Conservation (phyloP, 2,329 filamentous ascomycete genomes). For the Calonectria crousiana region DNA sequence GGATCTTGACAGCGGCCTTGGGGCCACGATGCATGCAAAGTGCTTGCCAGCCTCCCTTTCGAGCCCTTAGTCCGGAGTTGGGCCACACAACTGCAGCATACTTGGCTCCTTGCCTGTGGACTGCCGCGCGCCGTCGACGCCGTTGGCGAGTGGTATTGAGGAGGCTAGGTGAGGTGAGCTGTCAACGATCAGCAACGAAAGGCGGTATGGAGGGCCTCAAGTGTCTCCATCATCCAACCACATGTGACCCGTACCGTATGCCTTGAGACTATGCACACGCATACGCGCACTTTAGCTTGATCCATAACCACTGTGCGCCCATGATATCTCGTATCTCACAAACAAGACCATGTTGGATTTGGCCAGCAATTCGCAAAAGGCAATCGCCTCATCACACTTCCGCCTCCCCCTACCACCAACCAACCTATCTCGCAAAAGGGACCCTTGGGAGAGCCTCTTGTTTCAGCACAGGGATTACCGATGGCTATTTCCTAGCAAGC, state of each 20-base stretch:
- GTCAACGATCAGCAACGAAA: conserved; percentile 2
- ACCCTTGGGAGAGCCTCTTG: conserved; percentile 41
- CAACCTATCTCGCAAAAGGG: conserved; percentile 30
- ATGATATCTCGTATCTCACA: conserved; percentile 7
- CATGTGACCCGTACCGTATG: conserved; percentile 1
- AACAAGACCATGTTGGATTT: conserved; percentile 9
- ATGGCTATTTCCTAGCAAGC: conserved; percentile 26
- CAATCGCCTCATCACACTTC: conserved; percentile 32
- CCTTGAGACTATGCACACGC: background rate
- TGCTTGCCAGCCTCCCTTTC: conserved; percentile 8
- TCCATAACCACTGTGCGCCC: background rate
- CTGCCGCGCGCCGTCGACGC: background rate
- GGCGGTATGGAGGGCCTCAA: conserved; percentile 3
- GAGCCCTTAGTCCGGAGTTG: background rate
- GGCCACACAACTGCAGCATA: background rate
- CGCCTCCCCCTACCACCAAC: conserved; percentile 26
- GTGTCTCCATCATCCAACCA: background rate
- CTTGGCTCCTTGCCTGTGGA: conserved; percentile 5
- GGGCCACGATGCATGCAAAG: conserved; percentile 2
- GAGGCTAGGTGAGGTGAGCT: background rate
- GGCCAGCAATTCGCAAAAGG: background rate
- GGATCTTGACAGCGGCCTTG: conserved; percentile 15
- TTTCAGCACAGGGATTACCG: conserved; percentile 43
- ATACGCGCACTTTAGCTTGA: background rate
- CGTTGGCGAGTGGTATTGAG: background rate